These are phyloP conservation scores for Tetrahymena malaccensis DNA, from an alignment of 73 alveolate genomes.

Conservation along the genomic window DNA sequence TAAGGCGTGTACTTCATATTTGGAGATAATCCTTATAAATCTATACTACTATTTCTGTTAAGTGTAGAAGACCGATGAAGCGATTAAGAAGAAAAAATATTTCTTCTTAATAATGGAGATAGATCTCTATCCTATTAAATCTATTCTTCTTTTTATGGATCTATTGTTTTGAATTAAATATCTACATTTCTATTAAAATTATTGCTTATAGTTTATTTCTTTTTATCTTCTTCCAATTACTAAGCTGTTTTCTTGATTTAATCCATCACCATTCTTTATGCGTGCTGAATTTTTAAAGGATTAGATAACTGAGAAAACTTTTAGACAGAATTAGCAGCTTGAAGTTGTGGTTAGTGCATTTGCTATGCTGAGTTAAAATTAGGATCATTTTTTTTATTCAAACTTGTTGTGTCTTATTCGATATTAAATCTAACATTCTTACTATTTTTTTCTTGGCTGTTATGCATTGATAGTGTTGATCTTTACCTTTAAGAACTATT, in stretches of 20 bases:
- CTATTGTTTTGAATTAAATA: background rate
- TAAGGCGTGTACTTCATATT: background rate
- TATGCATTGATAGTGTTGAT: background rate
- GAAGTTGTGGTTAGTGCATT: background rate
- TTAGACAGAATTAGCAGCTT: background rate
- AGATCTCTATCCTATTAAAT: background rate
- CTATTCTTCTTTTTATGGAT: background rate
- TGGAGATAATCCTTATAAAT: background rate
- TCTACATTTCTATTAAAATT: background rate
- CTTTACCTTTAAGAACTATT: background rate
- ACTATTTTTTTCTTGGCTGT: background rate
- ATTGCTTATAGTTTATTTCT: background rate
- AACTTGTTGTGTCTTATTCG: background rate
- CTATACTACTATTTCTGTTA: background rate
- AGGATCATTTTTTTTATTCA: background rate
- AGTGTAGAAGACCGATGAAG: background rate
- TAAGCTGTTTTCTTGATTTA: background rate
- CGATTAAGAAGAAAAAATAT: background rate
- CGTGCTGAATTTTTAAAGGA: background rate
- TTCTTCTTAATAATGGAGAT: background rate
- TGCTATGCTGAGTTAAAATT: background rate
- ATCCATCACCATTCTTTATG: background rate
- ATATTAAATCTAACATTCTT: background rate
- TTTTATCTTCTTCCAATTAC: background rate
- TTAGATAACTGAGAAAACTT: background rate